Conservation (phyloP, 2,329 filamentous ascomycete species). For the Fusarium sp. region DNA sequence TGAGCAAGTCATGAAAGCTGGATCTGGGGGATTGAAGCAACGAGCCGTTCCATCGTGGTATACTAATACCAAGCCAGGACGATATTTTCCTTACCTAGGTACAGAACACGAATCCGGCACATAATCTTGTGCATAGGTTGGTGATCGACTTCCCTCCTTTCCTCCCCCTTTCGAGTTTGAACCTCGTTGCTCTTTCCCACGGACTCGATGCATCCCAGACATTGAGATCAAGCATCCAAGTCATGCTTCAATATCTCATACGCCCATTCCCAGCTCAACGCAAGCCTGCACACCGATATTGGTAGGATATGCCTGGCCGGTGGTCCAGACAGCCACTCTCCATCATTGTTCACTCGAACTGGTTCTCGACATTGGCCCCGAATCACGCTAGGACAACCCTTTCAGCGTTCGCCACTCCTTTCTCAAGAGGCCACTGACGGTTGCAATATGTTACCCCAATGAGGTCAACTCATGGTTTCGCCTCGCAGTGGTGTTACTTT, state of each 20-base stretch:
- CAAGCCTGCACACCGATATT: background rate
- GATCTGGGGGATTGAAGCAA: background rate
- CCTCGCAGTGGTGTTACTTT: background rate
- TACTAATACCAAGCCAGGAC: conserved; percentile 19
- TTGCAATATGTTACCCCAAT: background rate
- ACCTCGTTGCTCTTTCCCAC: background rate
- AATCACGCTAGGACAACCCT: background rate
- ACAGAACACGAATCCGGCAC: background rate
- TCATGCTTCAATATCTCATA: background rate
- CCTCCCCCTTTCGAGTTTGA: background rate
- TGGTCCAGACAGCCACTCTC: background rate
- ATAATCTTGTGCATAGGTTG: conserved; percentile 1
- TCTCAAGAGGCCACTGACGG: background rate
- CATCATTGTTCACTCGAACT: conserved; percentile 11
- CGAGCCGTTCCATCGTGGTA: background rate
- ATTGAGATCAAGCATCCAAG: background rate
- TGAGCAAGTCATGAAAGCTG: conserved; percentile 17
- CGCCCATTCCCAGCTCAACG: background rate
- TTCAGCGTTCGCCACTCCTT: background rate
- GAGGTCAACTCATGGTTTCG: background rate
- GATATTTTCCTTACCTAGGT: background rate
- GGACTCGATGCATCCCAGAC: background rate
- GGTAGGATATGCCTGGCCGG: background rate
- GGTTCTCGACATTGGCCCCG: background rate
- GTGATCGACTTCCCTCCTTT: conserved; percentile 2